A percentile compares a stretch with the other conserved stretches of the same genome.
These are phyloP conservation scores for Erucastrum elatum DNA, from an alignment of 345 rosid species.

Conservation along the genomic window DNA sequence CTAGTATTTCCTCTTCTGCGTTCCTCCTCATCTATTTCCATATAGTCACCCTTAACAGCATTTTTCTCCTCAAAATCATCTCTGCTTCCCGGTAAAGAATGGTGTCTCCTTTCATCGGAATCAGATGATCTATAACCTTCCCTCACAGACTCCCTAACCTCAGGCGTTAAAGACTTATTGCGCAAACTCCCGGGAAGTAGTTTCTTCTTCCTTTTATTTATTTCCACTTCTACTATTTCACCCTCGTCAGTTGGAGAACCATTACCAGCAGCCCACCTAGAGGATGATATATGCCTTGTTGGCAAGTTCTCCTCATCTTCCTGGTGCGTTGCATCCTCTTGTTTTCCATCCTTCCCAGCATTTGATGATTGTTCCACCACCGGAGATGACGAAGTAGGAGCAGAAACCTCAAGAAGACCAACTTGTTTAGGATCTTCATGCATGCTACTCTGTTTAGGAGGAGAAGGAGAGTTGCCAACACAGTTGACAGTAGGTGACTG, in stretches of 20 bases:
- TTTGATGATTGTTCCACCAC: conserved; percentile 43
- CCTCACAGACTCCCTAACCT: conserved; percentile 54
- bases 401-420: conserved; percentile 37
- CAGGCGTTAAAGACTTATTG: conserved; percentile 64
- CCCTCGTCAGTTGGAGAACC: conserved; percentile 89
- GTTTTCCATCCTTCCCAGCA: conserved; percentile 42
- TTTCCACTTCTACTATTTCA: conserved; percentile 71
- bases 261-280: conserved; percentile 93
- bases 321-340: conserved; percentile 35
- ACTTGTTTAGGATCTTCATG: conserved; percentile 41
- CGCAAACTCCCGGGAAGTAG: conserved; percentile 38
- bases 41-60: conserved; percentile 60
- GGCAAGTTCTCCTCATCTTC: conserved; percentile 77
- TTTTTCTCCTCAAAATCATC: conserved; percentile 54
- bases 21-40: conserved; percentile 68
- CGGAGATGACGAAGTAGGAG: conserved; percentile 42
- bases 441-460: conserved; percentile 44
- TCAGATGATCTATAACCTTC: conserved; percentile 65
- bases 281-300: conserved; percentile 81
- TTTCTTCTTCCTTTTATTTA: conserved; percentile 66
- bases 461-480: conserved; percentile 44
- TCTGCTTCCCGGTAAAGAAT: conserved; percentile 53
- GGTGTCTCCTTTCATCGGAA: conserved; percentile 56
- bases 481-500: conserved; percentile 46
- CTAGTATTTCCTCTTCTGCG: conserved; percentile 39